Percentiles rank a stretch among this genome's conserved stretches.
Evolutionary conservation across 805 yeast species (phyloP).

Genomic region (Wickerhamomyces ciferrii): DNA sequence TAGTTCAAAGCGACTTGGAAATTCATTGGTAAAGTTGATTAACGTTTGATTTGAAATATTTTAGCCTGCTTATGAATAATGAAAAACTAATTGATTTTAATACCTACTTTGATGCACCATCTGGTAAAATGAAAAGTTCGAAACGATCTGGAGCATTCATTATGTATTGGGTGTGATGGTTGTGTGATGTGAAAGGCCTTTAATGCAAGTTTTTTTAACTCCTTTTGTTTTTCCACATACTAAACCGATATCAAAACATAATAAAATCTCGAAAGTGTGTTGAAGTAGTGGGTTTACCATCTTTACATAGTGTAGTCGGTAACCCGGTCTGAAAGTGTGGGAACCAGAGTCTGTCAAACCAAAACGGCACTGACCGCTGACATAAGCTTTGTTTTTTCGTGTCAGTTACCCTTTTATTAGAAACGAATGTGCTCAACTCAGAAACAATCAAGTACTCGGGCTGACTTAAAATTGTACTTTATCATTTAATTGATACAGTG

Average conservation of each 20-base stretch:
- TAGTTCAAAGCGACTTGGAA: no score
- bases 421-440: background rate
- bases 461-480: background rate
- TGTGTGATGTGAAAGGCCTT: background rate
- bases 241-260: background rate
- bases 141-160: constrained; percentile 99
- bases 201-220: background rate
- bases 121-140: constrained; percentile 94
- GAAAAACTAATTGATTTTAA: background rate
- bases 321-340: background rate
- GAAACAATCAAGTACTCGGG: background rate
- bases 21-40: no score
- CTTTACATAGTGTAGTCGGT: background rate
- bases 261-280: background rate
- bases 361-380: background rate
- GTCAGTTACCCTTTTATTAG: background rate
- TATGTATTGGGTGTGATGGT: constrained; percentile 3
- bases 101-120: constrained; percentile 87
- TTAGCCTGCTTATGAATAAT: no score
- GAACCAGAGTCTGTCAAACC: background rate
- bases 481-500: background rate
- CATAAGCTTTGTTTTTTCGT: background rate
- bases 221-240: background rate
- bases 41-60: no score
- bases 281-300: background rate